Base-by-base conservation (phyloP, 768 basidiomycete species). In the Hypholoma sublateritium region DNA sequence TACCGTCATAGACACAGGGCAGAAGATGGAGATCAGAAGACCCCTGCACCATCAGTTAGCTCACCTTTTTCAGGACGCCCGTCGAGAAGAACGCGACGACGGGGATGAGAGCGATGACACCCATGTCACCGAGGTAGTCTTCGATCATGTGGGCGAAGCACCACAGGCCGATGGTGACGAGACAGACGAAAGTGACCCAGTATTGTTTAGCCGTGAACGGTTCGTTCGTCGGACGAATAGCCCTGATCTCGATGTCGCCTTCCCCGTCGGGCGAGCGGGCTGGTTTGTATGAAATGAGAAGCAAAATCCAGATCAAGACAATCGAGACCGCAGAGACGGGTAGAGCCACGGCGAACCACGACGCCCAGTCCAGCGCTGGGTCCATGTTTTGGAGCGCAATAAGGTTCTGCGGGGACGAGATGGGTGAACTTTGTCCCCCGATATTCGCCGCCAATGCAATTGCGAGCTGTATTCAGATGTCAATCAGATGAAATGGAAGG, bases 401-500 rank as follows among this genome's bases (percentile, higher is more conserved):
- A 25, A 98, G 82, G 69, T 98, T 99, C 72, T 99, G 96, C 1
- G 96, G 96, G 0, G 95, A 98, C 2, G 96, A 98, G 57, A 98
- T 98, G 2, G 95, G 96, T 0, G 95, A 98, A 49, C 89, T 91
- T 72, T 98, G 95, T 0, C 97, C 97, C 12, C 97, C 97, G 57
- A 98, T 95, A 68, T 98, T 99, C 17, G 95, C 94, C 0, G 96
- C 95, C n/a, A 99, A 82, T 0, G 97, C 96, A 62, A 99, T 98
- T 7, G 90, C 95, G 52, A 99, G 82, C 94, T 97, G 43, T 53
- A 53, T 53, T 44, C 47, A 51, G 54, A 44, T 51, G 16, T 34
- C 39, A 53, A 36, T 53, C 28, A 21, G 9, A 36, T 5, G 32
- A 36, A 45, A 53, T 53, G 53, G 53, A 53, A 53, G 43, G 34